Base-by-base conservation (phyloP, 345 rosid genomes). In the Arabidopsis thaliana region DNA sequence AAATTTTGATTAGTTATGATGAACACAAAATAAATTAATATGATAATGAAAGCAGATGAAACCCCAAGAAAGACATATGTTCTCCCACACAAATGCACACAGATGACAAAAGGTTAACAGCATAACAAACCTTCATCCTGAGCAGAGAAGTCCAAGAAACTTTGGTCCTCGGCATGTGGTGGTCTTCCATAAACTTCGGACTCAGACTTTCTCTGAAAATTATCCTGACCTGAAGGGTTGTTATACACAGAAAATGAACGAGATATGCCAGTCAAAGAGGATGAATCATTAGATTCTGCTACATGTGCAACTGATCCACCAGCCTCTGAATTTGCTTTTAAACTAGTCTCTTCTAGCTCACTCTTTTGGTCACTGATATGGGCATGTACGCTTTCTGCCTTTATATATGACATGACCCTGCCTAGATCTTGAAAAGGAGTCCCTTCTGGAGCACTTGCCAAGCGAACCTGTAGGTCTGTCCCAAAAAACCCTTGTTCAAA, bases 401-500 rank as follows among this genome's bases (percentile, higher is more conserved):
- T 87, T n/a, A 93, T 71, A 67, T 85, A 86, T 5, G 90, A 90
- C 87, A 93, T 84, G 59, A 88, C 73, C 36, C 78, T 86, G 34
- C 97, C 94, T 38, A 91, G 79, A 72, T 79, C 87, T 71, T 65
- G 87, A 79, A 91, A 91, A 69, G 94, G 86, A 50, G 85, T 84
- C 67, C 90, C 94, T 62, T 88, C 88, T 24, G 85, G 87, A 60
- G 91, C 94, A 84, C 85, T 88, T 44, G 83, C 87, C 80, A 88
- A 80, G 62, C 94, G 85, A 55, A 91, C 94, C 7, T 82, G 93
- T 76, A 93, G 86, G 72, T 93, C 97, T 36, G 84, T 81, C 34
- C 94, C 96, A 80, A 93, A 93, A 81, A 89, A 93, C 1, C 97
- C 98, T 82, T 93, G 94, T 67, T 87, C 94, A 83, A 88, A 86